These are phyloP conservation scores for Tuber brumale DNA, from an alignment of 495 filamentous ascomycete genomes.

Conservation along the genomic window DNA sequence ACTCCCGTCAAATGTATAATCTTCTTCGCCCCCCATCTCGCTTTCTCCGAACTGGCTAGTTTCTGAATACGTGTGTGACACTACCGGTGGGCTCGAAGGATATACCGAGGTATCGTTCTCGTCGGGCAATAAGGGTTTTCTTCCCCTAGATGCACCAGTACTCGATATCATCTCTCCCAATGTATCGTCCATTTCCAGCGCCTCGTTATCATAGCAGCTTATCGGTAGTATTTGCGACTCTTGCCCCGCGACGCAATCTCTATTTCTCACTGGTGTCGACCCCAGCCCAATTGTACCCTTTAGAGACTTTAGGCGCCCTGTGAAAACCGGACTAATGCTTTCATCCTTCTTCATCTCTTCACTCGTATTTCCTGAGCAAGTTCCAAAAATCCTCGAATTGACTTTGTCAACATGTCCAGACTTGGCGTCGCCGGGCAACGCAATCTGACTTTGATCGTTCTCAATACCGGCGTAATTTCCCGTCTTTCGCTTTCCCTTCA, in stretches of 20 bases:
- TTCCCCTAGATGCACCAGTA: conserved; percentile 13
- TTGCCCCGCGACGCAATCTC: conserved; percentile 14
- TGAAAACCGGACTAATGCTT: conserved; percentile 28
- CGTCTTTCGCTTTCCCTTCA: conserved; percentile 20
- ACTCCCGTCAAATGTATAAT: conserved; percentile 12
- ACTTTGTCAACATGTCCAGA: conserved; percentile 2
- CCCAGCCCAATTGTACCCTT: conserved; percentile 23
- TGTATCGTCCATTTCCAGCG: conserved; percentile 24
- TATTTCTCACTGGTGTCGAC: conserved; percentile 9
- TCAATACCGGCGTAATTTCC: conserved; percentile 18
- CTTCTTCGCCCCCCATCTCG: conserved; percentile 14
- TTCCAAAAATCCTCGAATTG: conserved; percentile 21
- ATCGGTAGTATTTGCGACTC: conserved; percentile 19
- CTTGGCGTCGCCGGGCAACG: conserved; percentile 1
- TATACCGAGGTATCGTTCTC: conserved; percentile 35
- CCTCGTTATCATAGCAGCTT: not conserved
- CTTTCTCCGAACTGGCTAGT: not conserved
- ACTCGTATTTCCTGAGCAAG: conserved; percentile 19
- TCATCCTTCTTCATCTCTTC: conserved; percentile 23
- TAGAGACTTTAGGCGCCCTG: conserved; percentile 20
- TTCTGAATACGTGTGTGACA: conserved; percentile 9
- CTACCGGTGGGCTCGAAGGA: conserved; percentile 35
- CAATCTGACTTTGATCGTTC: conserved; percentile 1
- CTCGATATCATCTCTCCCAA: conserved; percentile 21
- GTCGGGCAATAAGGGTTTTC: conserved; percentile 7